Conservation (phyloP, 306 rosid species). For the Quercus cerris region DNA sequence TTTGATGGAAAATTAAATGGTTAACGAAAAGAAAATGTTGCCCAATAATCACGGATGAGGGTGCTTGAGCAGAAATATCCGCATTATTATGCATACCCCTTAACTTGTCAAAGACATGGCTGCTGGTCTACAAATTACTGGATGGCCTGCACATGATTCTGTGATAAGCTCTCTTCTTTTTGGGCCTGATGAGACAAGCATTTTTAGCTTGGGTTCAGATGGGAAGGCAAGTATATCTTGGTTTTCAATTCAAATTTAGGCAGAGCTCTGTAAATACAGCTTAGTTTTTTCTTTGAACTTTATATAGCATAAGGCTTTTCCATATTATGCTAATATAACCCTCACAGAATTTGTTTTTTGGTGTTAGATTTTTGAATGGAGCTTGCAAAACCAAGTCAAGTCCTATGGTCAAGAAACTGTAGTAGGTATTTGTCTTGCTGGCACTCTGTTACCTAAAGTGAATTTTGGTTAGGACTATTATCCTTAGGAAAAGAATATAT, state of each 20-base stretch:
- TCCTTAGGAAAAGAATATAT: neutral
- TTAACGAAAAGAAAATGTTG: neutral
- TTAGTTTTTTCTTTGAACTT: neutral
- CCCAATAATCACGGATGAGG: neutral
- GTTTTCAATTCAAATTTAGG: constrained; percentile 13
- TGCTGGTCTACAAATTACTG: constrained; percentile 91
- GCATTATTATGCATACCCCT: constrained; percentile 28
- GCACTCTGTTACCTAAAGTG: constrained; percentile 3
- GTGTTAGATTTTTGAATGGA: constrained; percentile 91
- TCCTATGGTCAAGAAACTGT: constrained; percentile 86
- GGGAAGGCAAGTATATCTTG: constrained; percentile 63
- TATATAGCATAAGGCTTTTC: neutral
- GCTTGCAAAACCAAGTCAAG: constrained; percentile 94
- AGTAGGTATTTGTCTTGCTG: constrained; percentile 51
- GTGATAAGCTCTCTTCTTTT: constrained; percentile 84
- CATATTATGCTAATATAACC: neutral
- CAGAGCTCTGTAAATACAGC: neutral
- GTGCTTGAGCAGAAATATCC: neutral
- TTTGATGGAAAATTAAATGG: neutral
- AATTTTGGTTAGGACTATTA: neutral
- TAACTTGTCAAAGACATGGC: constrained; percentile 83
- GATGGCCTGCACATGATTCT: constrained; percentile 99
- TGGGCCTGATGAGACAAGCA: constrained; percentile 97
- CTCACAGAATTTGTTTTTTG: constrained; percentile 11
- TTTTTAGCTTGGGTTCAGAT: constrained; percentile 87